Base-by-base conservation (phyloP, 805 yeast species). In the Wickerhamiella vanderwaltii region DNA sequence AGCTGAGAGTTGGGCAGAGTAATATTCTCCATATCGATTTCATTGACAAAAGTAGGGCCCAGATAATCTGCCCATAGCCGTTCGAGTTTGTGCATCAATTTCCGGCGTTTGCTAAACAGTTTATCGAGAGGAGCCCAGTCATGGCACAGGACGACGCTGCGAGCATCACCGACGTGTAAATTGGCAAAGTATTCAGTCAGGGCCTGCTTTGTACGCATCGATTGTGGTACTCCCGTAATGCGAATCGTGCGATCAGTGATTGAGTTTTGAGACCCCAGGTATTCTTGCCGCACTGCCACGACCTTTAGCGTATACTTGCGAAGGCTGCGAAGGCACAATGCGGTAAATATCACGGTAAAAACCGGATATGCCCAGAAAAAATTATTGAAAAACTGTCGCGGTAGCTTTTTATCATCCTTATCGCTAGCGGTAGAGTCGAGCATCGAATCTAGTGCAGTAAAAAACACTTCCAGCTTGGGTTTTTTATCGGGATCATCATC, bases 171-270 rank as follows among this genome's bases (percentile, higher is more conserved):
- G 26, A 87, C 78, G 22, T 79, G 78, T 28, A 88, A 64, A 7
- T 72, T 69, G 51, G 85, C 91, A 19, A 88, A 77, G 53, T 84
- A 91, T 28, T 75, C 69, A 43, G 73, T 77, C 50, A 88, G 61
- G 11, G 73, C 75, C n/a, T 68, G 68, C 50, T 77, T 86, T 43
- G 75, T 77, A 39, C 96, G 68, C 31, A 87, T 62, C 35, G 77
- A 76, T 0, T 82, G 78, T 0, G 97, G 96, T 4, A 88, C 84
- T 0, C 97, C 97, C 28, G 88, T 76, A 11, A 88, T 58, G 44
- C 88, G 66, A 30, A 91, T 78, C 1, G 97, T 91, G 56, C 95
- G 69, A 65, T 88, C 97, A 0, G 97, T 84, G 45, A 88, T 70
- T 7, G 94, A 78, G 56, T 80, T 80, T 57, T 87, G 96, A 48